Conservation (phyloP, 1,284 basidiomycete genomes). For the Cutaneotrichosporon cutaneum region DNA sequence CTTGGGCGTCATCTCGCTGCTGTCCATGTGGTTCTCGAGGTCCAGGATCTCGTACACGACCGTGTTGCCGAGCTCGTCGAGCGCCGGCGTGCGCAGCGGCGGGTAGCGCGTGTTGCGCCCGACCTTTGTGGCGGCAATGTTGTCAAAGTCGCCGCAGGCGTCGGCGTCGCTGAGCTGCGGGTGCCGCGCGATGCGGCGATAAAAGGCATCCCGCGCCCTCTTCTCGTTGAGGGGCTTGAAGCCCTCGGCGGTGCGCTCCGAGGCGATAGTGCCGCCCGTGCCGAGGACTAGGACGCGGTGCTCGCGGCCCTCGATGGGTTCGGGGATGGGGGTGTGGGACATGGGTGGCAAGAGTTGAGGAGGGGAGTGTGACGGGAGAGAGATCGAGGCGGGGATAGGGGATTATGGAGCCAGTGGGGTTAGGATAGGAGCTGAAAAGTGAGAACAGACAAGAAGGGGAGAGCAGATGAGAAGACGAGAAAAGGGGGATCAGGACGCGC, state of each 20-base stretch:
- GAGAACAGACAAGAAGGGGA: neutral
- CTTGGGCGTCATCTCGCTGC: constrained; percentile 47
- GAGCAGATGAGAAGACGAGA: neutral
- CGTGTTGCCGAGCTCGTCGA: constrained; percentile 37
- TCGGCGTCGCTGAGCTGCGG: constrained; percentile 37
- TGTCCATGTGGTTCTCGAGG: constrained; percentile 49
- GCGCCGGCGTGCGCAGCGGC: constrained; percentile 38
- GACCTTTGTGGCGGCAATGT: constrained; percentile 6
- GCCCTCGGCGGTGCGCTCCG: constrained; percentile 42
- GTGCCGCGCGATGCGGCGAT: constrained; percentile 48
- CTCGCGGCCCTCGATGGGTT: neutral
- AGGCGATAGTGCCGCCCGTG: constrained; percentile 50
- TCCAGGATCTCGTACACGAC: constrained; percentile 50
- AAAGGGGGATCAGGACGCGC: neutral
- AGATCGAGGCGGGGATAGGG: neutral
- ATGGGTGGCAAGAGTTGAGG: neutral
- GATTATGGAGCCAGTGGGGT: neutral
- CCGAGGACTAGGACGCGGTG: constrained; percentile 41
- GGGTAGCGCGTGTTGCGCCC: constrained; percentile 40
- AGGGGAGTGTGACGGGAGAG: neutral
- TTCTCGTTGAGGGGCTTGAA: constrained; percentile 42
- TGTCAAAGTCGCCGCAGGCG: constrained; percentile 1
- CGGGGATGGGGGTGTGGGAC: constrained; percentile 7
- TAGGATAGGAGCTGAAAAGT: neutral
- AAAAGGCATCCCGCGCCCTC: constrained; percentile 40